phyloP scores from a whole-genome alignment of 1,139 yeast species.

The Hyphopichia wangnamkhiaoensis region DNA sequence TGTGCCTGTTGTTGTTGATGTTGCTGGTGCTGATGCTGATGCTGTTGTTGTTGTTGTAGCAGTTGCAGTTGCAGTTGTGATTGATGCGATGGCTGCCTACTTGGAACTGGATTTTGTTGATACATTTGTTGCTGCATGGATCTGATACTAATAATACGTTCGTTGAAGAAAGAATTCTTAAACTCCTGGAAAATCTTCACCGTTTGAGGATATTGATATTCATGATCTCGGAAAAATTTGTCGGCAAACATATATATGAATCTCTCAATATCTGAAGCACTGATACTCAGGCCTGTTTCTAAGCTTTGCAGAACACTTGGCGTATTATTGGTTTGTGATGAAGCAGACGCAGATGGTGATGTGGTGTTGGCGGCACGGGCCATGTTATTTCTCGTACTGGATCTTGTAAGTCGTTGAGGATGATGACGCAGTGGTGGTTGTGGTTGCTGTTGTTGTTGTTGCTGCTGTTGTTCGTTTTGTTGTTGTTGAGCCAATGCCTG shows the following conservation, averaged over 20 bases:
- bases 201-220: slow-evolving; percentile 50
- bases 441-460: slow-evolving; percentile 9
- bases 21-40: slow-evolving; percentile 13
- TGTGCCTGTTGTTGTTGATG: slow-evolving; percentile 13
- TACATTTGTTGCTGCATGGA: slow-evolving; percentile 22
- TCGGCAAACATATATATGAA: slow-evolving; percentile 52
- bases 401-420: slow-evolving; percentile 13
- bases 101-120: slow-evolving; percentile 1
- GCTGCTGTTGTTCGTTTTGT: slow-evolving; percentile 8
- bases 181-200: slow-evolving; percentile 51
- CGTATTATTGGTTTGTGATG: background rate
- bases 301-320: background rate
- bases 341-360: slow-evolving; percentile 11
- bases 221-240: slow-evolving; percentile 46
- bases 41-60: slow-evolving; percentile 7
- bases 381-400: slow-evolving; percentile 11
- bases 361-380: slow-evolving; percentile 7
- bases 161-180: slow-evolving; percentile 51
- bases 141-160: slow-evolving; percentile 41
- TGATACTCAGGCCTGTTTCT: slow-evolving; percentile 19
- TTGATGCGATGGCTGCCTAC: background rate
- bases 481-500: slow-evolving; percentile 8
- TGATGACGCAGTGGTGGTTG: slow-evolving; percentile 5
- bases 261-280: slow-evolving; percentile 47
- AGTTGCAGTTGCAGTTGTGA: slow-evolving; percentile 4